A percentile compares a stretch with the other conserved stretches of the same genome.
Conservation (phyloP, 768 basidiomycete species). For the Suillus americanus region DNA sequence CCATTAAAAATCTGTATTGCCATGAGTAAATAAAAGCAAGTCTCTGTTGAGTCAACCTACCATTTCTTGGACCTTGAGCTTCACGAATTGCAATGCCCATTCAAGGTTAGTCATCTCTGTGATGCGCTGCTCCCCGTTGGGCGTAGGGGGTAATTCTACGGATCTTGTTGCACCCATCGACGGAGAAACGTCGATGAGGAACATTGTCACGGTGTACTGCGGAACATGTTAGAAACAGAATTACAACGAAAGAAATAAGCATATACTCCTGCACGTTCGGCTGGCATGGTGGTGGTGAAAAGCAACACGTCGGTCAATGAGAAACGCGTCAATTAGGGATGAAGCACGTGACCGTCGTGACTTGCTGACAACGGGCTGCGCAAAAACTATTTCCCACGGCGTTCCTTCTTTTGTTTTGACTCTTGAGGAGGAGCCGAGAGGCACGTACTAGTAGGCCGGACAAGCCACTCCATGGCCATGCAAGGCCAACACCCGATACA, state of each 20-base stretch:
- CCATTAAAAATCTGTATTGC: conserved; percentile 76
- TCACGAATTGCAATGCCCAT: conserved; percentile 83
- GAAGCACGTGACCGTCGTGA: conserved; percentile 5
- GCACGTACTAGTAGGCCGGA: conserved; percentile 1
- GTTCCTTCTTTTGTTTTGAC: background rate
- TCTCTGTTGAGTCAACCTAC: conserved; percentile 22
- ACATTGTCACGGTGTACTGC: conserved; percentile 86
- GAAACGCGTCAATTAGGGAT: conserved; percentile 7
- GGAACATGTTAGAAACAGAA: conserved; percentile 12
- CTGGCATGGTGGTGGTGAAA: conserved; percentile 52
- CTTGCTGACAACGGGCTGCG: conserved; percentile 1
- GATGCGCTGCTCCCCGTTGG: conserved; percentile 48
- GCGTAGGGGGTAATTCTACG: conserved; percentile 54
- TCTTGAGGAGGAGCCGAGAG: conserved; percentile 2
- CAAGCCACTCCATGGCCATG: conserved; percentile 11
- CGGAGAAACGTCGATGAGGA: conserved; percentile 83
- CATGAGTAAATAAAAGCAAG: background rate
- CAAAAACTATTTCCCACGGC: background rate
- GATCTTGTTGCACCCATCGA: conserved; percentile 73
- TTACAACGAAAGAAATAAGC: conserved; percentile 19
- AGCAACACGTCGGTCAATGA: background rate
- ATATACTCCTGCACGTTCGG: conserved; percentile 76
- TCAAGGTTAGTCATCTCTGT: conserved; percentile 76
- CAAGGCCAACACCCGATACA: conserved; percentile 23
- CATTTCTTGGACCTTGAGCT: conserved; percentile 91